Conservation (phyloP, 495 filamentous ascomycete species). For the Aspergillus avenaceus region DNA sequence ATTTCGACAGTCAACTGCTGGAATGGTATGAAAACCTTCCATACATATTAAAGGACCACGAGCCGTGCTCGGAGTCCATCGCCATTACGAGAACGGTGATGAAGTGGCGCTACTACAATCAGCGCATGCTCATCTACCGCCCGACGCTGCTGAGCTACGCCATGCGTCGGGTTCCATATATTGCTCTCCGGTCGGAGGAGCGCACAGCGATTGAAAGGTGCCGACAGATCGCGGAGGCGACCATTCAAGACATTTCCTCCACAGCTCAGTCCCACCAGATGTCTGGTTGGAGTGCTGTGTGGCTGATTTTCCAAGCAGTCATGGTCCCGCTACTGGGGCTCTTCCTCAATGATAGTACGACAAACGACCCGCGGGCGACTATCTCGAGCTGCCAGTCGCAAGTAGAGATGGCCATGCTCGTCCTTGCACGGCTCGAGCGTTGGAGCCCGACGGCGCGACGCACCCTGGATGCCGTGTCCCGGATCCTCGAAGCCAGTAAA, state of each 20-base stretch:
- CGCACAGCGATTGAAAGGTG: conserved; percentile 65
- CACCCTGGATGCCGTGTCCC: conserved; percentile 62
- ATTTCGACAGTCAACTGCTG: conserved; percentile 63
- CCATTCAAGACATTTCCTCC: conserved; percentile 65
- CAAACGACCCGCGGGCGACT: conserved; percentile 50
- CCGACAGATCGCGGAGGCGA: conserved; percentile 62
- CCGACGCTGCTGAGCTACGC: conserved; percentile 70
- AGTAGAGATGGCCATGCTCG: conserved; percentile 64
- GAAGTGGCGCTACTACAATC: conserved; percentile 78
- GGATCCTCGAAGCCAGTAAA: conserved; percentile 63
- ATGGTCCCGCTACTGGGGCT: conserved; percentile 74
- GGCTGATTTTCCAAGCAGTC: conserved; percentile 76
- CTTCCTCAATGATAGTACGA: conserved; percentile 59
- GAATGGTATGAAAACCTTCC: conserved; percentile 70
- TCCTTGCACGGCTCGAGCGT: conserved; percentile 64
- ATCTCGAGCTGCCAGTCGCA: conserved; percentile 45
- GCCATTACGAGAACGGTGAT: conserved; percentile 68
- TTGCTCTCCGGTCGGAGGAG: conserved; percentile 58
- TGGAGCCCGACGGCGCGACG: conserved; percentile 69
- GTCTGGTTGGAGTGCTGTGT: conserved; percentile 77
- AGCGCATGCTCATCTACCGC: conserved; percentile 75
- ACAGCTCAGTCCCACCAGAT: conserved; percentile 71
- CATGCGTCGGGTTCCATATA: conserved; percentile 58
- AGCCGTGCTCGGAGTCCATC: conserved; percentile 67
- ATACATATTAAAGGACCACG: conserved; percentile 62